A percentile compares a stretch with the other conserved stretches of the same genome.
Evolutionary conservation across 2,329 filamentous ascomycete genomes (phyloP).

Genomic region (Leptosphaerulina australis): DNA sequence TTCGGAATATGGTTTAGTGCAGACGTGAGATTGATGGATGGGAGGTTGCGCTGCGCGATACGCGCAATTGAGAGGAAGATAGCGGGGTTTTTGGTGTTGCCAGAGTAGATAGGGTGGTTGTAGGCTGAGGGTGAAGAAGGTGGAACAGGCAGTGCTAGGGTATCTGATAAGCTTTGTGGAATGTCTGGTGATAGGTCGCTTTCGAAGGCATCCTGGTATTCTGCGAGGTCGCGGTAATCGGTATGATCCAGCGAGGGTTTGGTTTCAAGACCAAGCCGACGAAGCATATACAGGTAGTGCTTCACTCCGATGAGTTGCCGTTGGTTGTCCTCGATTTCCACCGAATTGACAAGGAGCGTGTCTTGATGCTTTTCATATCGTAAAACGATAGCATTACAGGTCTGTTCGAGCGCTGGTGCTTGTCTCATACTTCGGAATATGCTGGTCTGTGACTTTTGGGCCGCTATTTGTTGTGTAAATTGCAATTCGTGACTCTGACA

Average conservation of each 20-base stretch:
- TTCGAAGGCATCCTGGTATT: not conserved
- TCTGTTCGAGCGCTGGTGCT: not conserved
- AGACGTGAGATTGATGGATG: conserved; percentile 24
- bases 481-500: not conserved
- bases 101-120: conserved; percentile 23
- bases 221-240: not conserved
- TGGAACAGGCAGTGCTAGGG: not conserved
- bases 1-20: conserved; percentile 32
- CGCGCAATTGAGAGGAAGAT: conserved; percentile 29
- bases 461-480: not conserved
- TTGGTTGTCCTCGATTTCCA: not conserved
- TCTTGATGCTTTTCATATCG: conserved; percentile 4
- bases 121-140: not conserved
- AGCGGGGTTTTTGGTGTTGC: conserved; percentile 22
- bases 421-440: not conserved
- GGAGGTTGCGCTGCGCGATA: conserved; percentile 29
- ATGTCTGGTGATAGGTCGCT: not conserved
- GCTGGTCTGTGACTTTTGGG: not conserved
- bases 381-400: not conserved
- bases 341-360: conserved; percentile 1
- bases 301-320: not conserved
- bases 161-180: no score
- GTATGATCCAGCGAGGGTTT: conserved; percentile 3
- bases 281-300: not conserved
- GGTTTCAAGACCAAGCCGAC: not conserved